Base-by-base conservation (phyloP, 768 basidiomycete genomes). In the Coprinellus micaceus region DNA sequence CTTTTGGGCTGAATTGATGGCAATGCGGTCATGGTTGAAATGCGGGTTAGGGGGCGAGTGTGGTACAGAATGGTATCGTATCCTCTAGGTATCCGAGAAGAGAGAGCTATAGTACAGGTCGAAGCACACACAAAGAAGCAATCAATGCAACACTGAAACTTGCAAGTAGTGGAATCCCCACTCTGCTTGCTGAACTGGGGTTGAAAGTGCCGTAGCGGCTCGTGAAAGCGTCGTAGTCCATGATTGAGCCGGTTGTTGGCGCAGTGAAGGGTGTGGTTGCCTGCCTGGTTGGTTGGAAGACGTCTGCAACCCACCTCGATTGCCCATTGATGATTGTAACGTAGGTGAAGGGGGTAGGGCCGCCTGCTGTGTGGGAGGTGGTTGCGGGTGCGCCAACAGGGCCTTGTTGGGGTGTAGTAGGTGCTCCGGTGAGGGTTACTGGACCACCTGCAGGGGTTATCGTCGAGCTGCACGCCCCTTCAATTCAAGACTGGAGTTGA, bases 311-410 rank as follows among this genome's bases (percentile, higher is more conserved):
- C 5, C 62, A 66, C 12, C 56, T 66, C 2, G 73, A 71, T 24
- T 68, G 71, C 25, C 76, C 76, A 52, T 66, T 61, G 25, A 77
- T 60, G 36, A 76, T 71, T 0, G 82, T 83, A 28, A 80, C 82
- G 59, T 82, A 83, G 1, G 66, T 66, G 63, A 73, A 83, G 0
- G 79, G 79, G 0, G 78, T 82, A 26, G 76, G 75, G 2, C 76
- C 81, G 5, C 77, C 76, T 29, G 81, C 72, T 2, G 69, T 63
- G 21, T 60, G 67, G 2, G 66, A 68, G 24, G 69, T 72, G 4
- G 78, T 2, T 63, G 74, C 22, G 84, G 83, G 60, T 80, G 77
- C 6, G 22, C 78, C 86, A 0, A 88, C 85, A 2, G 85, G 83
- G 0, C 83, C 83, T 55, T 71, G 74, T 60, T 76, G 5, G 65